phyloP scores from a whole-genome alignment of 2,329 filamentous ascomycete genomes.

The Proliferodiscus dingleyae region DNA sequence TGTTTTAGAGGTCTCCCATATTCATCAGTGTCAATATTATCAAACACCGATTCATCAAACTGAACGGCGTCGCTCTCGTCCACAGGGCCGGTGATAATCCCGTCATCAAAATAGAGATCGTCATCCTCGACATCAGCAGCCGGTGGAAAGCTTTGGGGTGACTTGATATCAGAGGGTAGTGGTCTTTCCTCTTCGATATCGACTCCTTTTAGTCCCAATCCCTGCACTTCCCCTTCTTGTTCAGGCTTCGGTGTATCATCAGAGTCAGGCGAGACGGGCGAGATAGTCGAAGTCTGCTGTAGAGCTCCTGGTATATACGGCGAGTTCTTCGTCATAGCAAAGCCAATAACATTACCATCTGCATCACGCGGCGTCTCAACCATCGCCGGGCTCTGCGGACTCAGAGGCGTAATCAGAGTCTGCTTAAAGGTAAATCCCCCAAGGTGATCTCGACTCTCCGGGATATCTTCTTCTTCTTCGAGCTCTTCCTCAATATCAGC shows the following conservation, averaged over 20 bases:
- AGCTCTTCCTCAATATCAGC: too few relatives aligned
- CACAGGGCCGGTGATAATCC: constrained; percentile 45
- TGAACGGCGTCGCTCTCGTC: constrained; percentile 42
- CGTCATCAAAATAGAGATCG: constrained; percentile 68
- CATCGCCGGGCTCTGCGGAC: constrained; percentile 44
- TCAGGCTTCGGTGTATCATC: background rate
- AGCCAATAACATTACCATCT: constrained; percentile 52
- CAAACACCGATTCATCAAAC: constrained; percentile 72
- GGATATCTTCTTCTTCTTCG: constrained; percentile 1
- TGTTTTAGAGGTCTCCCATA: constrained; percentile 54
- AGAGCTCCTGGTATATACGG: constrained; percentile 15
- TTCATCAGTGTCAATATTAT: constrained; percentile 59
- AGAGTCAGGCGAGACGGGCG: background rate
- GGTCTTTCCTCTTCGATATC: background rate
- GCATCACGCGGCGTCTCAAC: constrained; percentile 51
- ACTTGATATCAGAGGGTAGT: constrained; percentile 5
- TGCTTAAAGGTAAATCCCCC: constrained; percentile 29
- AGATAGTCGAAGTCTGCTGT: constrained; percentile 16
- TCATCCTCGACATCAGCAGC: constrained; percentile 40
- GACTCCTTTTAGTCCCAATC: constrained; percentile 22
- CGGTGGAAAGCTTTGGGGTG: constrained; percentile 9
- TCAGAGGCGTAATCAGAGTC: constrained; percentile 50
- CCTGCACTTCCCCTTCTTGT: constrained; percentile 8
- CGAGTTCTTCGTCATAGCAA: constrained; percentile 37
- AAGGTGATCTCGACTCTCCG: constrained; percentile 14